phyloP scores from a whole-genome alignment of 371 early-diverging fungal species.

The Actinomortierella ambigua region DNA sequence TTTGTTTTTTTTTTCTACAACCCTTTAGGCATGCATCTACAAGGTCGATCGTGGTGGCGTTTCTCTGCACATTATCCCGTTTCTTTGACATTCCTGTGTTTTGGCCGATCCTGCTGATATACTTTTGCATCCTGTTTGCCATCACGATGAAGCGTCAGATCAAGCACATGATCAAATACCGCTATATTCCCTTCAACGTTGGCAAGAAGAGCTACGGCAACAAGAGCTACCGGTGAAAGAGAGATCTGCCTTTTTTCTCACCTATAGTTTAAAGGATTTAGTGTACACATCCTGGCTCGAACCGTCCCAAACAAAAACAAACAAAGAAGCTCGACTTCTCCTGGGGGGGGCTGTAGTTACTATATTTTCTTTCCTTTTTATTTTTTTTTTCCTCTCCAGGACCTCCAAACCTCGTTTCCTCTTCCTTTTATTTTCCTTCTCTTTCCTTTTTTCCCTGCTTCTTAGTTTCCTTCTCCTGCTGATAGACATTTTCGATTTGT shows the following conservation, averaged over 20 bases:
- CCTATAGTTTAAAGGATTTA: too few relatives aligned
- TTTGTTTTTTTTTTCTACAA: slow-evolving; percentile 2
- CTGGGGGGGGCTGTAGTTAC: too few relatives aligned
- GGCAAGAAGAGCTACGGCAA: slow-evolving; percentile 88
- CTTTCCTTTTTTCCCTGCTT: too few relatives aligned
- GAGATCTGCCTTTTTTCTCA: not conserved
- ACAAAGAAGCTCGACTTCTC: too few relatives aligned
- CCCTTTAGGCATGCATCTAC: slow-evolving; percentile 77
- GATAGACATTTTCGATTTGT: too few relatives aligned
- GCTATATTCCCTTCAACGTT: slow-evolving; percentile 96
- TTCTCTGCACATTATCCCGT: slow-evolving; percentile 84
- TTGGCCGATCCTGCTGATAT: slow-evolving; percentile 91
- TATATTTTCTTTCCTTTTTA: too few relatives aligned
- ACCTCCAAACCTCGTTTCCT: too few relatives aligned
- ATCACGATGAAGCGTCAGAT: slow-evolving; percentile 97
- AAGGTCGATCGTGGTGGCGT: slow-evolving; percentile 77
- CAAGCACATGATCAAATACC: slow-evolving; percentile 97
- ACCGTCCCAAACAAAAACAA: too few relatives aligned
- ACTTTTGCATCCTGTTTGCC: slow-evolving; percentile 94
- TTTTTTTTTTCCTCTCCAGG: too few relatives aligned
- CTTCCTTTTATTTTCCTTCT: too few relatives aligned
- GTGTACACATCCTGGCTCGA: too few relatives aligned
- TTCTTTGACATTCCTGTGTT: slow-evolving; percentile 98
- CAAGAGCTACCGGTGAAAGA: slow-evolving; percentile 21
- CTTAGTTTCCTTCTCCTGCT: too few relatives aligned